Evolutionary conservation across 805 yeast genomes (phyloP), one percentile per base, ranked within the genome.

Genomic region (Saturnispora silvae): DNA sequence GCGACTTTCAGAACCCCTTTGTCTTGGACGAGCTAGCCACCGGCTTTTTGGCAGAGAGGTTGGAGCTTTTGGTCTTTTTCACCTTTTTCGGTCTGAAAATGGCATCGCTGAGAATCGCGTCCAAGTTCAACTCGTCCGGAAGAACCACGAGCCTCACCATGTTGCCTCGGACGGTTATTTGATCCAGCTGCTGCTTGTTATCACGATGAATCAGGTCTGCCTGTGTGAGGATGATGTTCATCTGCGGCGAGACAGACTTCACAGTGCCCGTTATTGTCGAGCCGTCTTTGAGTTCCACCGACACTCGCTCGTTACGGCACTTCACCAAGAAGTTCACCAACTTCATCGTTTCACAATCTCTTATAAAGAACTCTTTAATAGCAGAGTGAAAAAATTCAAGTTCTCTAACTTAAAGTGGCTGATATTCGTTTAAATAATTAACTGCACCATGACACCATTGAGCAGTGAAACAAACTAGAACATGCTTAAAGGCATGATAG

Each of bases 241-340:
- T 87, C 44, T 81, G 72, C 20, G 96, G 95, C 3, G 95, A 68
- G 28, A 92, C 95, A 5, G 86, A 74, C 28, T 81, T 74, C 19
- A 89, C 64, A 11, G 87, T 82, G 0, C 97, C 97, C 49, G 81
- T 73, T 5, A 89, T 72, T 4, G 83, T 69, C 4, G 89, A 82
- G 28, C 96, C 96, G 58, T 89, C 85, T 57, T 87, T 89, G 51
- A 89, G 65, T 56, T 87, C 97, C 15, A 87, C 81, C 36, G 89
- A 86, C 2, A 89, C 89, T 35, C 85, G 77, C 59, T 86, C 96
- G 40, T 80, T 77, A 27, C 79, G 73, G 51, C 89, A 64, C 51
- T 85, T 86, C 83, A 83, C 83, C 42, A 89, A 63, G 56, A 89
- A 86, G 43, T 78, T 62, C 13, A 78, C 83, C 42, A 80, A 59